phyloP scores from a whole-genome alignment of 768 basidiomycete genomes.

The Boletus rufocinnamomeus region DNA sequence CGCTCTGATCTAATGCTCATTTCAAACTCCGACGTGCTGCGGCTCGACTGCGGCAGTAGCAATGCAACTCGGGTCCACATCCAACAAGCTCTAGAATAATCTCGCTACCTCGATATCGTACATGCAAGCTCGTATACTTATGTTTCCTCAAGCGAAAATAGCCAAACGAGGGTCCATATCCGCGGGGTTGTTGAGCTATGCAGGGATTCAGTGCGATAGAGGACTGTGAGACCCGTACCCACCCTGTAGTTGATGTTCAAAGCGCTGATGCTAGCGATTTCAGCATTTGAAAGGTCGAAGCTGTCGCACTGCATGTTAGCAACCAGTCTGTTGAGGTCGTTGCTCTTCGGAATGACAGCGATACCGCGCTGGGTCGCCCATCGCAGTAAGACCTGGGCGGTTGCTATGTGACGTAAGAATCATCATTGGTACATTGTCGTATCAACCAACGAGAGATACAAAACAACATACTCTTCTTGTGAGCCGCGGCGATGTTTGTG shows the following conservation, averaged over 20 bases:
- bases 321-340: slow-evolving; percentile 40
- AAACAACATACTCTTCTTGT: slow-evolving; percentile 50
- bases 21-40: slow-evolving; percentile 51
- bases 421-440: not conserved
- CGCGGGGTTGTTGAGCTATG: slow-evolving; percentile 68
- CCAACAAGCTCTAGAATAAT: not conserved
- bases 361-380: slow-evolving; percentile 79
- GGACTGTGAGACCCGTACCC: slow-evolving; percentile 26
- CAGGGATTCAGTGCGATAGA: slow-evolving; percentile 7
- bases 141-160: slow-evolving; percentile 61
- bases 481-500: slow-evolving; percentile 45
- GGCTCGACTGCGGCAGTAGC: slow-evolving; percentile 19
- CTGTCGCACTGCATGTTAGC: slow-evolving; percentile 49
- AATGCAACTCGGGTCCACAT: not conserved
- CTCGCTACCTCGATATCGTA: not conserved
- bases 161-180: slow-evolving; percentile 64
- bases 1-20: slow-evolving; percentile 16
- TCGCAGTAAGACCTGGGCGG: slow-evolving; percentile 71
- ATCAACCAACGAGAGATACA: not conserved
- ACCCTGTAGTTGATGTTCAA: slow-evolving; percentile 69
- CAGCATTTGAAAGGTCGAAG: slow-evolving; percentile 56
- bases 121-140: not conserved
- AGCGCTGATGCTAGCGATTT: slow-evolving; percentile 55
- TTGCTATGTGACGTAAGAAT: slow-evolving; percentile 22
- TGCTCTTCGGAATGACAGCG: slow-evolving; percentile 76